Percentiles rank a stretch among this genome's conserved stretches.
phyloP scores from a whole-genome alignment of 2,329 filamentous ascomycete species.

The Clonostachys sp. region DNA sequence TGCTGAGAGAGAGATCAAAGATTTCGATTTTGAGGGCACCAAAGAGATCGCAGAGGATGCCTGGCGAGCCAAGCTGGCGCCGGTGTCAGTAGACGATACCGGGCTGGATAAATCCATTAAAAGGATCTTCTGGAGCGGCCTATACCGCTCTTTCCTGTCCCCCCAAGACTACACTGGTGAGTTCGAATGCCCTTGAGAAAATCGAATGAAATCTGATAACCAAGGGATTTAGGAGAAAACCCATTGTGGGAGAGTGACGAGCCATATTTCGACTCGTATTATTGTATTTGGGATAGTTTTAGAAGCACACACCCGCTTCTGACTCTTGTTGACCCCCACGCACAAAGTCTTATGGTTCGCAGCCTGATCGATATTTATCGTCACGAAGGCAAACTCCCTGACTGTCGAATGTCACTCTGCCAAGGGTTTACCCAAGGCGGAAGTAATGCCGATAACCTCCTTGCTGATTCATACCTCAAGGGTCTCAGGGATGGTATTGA shows the following conservation, averaged over 20 bases:
- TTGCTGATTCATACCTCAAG: conserved; percentile 70
- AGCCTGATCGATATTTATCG: conserved; percentile 69
- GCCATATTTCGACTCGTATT: conserved; percentile 69
- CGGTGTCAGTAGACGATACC: conserved; percentile 49
- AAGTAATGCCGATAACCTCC: conserved; percentile 69
- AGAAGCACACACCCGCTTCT: conserved; percentile 67
- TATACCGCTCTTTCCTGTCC: conserved; percentile 64
- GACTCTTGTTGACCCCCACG: conserved; percentile 64
- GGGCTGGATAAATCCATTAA: conserved; percentile 53
- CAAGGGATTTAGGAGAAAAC: conserved; percentile 63
- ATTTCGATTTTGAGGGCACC: conserved; percentile 58
- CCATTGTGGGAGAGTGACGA: conserved; percentile 65
- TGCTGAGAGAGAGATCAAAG: conserved; percentile 64
- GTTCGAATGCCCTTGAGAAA: background rate
- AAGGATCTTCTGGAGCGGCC: conserved; percentile 65
- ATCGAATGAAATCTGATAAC: too few species aligned
- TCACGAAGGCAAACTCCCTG: conserved; percentile 64
- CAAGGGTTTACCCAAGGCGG: conserved; percentile 76
- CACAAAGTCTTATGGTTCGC: conserved; percentile 65
- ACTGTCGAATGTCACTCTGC: conserved; percentile 73
- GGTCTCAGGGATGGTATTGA: conserved; percentile 58
- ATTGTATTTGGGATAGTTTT: conserved; percentile 71
- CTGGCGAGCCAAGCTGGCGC: conserved; percentile 60
- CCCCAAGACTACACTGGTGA: conserved; percentile 65
- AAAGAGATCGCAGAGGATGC: conserved; percentile 48